Evolutionary conservation across 805 yeast species (phyloP).

Genomic region (Starmerella khaoyaiensis): DNA sequence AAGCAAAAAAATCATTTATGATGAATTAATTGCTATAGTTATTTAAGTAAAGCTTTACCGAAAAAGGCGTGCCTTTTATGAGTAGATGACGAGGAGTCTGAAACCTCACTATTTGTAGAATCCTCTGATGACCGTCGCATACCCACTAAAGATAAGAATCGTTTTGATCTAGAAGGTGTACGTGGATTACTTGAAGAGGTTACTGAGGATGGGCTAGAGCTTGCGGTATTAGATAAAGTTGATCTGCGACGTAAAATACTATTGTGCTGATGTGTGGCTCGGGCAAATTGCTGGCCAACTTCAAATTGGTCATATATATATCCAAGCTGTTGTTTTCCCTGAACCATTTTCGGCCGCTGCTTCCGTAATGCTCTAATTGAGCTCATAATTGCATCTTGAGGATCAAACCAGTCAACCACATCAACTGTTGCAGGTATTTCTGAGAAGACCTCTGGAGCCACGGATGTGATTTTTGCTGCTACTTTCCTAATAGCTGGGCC

Average conservation of each 20-base stretch:
- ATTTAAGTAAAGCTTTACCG: too few species aligned
- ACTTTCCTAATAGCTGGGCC: conserved; percentile 19
- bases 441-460: conserved; percentile 20
- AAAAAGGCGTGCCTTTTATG: too few species aligned
- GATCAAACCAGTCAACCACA: conserved; percentile 19
- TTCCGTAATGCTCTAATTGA: conserved; percentile 28
- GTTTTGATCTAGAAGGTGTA: background rate
- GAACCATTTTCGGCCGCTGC: conserved; percentile 35
- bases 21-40: too few species aligned
- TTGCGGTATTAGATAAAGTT: conserved; percentile 2
- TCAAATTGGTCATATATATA: conserved; percentile 30
- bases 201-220: background rate
- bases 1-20: too few species aligned
- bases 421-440: conserved; percentile 19
- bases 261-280: conserved; percentile 11
- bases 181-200: background rate
- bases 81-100: too few species aligned
- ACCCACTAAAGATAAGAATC: conserved; percentile 2
- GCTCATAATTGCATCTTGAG: conserved; percentile 20
- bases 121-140: conserved; percentile 1
- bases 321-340: conserved; percentile 28
- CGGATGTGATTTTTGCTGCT: conserved; percentile 23
- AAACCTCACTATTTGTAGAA: too few species aligned
- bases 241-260: conserved; percentile 7
- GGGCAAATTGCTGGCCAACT: conserved; percentile 22